A percentile compares a stretch with the other conserved stretches of the same genome.
These are phyloP conservation scores for Exophiala oligosperma DNA, from an alignment of 2,329 filamentous ascomycete species.

Conservation along the genomic window DNA sequence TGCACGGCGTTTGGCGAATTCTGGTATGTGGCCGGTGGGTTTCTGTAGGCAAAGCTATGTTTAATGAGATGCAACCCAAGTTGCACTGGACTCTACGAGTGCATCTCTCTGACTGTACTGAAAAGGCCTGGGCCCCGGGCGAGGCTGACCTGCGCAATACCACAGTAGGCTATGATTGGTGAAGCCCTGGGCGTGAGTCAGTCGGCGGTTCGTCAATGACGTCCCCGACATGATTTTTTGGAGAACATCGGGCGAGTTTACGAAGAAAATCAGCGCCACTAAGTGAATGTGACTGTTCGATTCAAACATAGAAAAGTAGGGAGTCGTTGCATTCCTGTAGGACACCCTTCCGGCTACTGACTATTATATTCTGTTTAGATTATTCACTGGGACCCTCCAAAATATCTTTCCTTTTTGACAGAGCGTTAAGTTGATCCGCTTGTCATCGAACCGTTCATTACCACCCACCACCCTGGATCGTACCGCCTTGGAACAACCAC, in stretches of 20 bases:
- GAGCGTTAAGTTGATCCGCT: background rate
- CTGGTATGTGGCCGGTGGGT: background rate
- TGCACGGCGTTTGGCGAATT: constrained; percentile 10
- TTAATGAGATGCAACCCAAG: background rate
- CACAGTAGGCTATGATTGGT: background rate
- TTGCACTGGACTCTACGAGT: background rate
- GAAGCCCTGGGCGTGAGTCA: background rate
- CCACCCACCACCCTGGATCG: background rate
- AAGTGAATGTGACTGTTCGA: background rate
- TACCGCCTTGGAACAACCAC: background rate
- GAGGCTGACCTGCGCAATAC: background rate
- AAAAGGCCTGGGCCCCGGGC: background rate
- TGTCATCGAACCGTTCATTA: background rate
- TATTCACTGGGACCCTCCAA: constrained; percentile 15
- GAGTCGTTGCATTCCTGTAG: no score
- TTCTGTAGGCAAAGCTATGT: background rate
- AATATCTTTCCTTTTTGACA: background rate
- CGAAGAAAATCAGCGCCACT: constrained; percentile 11
- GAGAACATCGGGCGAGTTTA: background rate
- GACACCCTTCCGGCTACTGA: background rate
- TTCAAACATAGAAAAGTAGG: background rate
- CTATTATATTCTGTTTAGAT: background rate
- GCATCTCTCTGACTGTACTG: background rate
- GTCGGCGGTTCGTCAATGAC: constrained; percentile 10
- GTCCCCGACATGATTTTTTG: constrained; percentile 11